A percentile compares a stretch with the other conserved stretches of the same genome.
phyloP scores from a whole-genome alignment of 2,329 filamentous ascomycete genomes.

The Microcyclospora tardicrescens region DNA sequence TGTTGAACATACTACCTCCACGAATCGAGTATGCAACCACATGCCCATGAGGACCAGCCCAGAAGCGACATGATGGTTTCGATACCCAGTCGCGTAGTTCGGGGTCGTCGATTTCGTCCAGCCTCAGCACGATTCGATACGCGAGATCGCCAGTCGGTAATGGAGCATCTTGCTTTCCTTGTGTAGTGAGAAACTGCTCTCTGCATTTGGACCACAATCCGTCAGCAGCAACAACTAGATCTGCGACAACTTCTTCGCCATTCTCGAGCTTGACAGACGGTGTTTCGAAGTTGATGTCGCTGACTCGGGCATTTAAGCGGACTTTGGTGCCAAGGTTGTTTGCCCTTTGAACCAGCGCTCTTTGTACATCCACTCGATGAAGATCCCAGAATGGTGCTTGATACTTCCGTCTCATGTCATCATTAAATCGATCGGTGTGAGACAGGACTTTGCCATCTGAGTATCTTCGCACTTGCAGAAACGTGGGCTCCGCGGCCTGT shows the following conservation, averaged over 20 bases:
- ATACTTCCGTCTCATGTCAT: constrained; percentile 42
- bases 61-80: constrained; percentile 44
- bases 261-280: constrained; percentile 29
- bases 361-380: constrained; percentile 51
- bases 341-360: constrained; percentile 39
- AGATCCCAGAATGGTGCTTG: constrained; percentile 45
- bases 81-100: constrained; percentile 40
- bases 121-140: constrained; percentile 46
- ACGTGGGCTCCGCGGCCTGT: constrained; percentile 32
- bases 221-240: constrained; percentile 51
- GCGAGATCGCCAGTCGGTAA: constrained; percentile 51
- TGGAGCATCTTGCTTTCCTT: constrained; percentile 31
- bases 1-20: constrained; percentile 47
- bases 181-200: constrained; percentile 33
- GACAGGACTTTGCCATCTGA: constrained; percentile 35
- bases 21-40: constrained; percentile 51
- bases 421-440: constrained; percentile 39
- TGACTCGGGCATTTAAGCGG: constrained; percentile 36
- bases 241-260: constrained; percentile 33
- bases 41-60: constrained; percentile 50
- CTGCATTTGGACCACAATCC: constrained; percentile 50
- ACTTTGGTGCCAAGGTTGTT: constrained; percentile 41
- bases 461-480: constrained; percentile 42
- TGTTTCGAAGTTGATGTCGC: constrained; percentile 35
- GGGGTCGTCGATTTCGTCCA: constrained; percentile 40